Base-by-base conservation (phyloP, 2,329 filamentous ascomycete species). In the Drechslera avenae region DNA sequence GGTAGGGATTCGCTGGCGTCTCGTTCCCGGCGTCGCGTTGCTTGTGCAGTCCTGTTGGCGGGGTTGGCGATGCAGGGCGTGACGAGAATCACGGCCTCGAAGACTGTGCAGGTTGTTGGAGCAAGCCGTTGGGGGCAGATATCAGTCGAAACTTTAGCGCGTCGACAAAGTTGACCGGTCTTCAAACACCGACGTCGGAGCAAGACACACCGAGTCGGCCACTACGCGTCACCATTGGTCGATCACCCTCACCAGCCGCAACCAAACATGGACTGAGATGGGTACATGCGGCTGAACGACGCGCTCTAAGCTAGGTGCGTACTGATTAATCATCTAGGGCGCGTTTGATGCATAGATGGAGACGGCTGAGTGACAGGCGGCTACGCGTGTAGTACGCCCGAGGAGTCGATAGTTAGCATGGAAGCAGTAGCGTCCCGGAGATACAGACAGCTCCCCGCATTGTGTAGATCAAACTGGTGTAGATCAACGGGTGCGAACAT, bases 111-210 rank as follows among this genome's bases (percentile, higher is more conserved):
- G 48, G 42, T 41, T 7, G 7, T 46, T 40, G 41, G 48, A 33
- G 50, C 26, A 14, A 47, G 42, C 33, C 44, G 49, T 42, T 48
- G 26, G 43, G 40, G 48, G 37, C 49, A 37, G 47, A 50, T 33
- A 35, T 23, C 21, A 41, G 37, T 18, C 42, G 37, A 37, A 44
- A 35, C 36, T 51, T 40, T 54, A 50, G 54, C 51, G 54, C 14
- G 26, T 30, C 12, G 16, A 33, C 8, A 50, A 48, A 40, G 18
- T 36, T 39, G 26, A 10, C 49, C 44, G 47, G 44, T 5, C 23
- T 35, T 43, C 41, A 57, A 46, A 54, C 46, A 60, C 57, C 57
- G 57, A 58, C 46, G 49, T 60, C 57, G 57, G 57, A 58, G 49
- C 37, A 56, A 32, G 32, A 51, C 13, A 21, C n/a, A 41, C 54